phyloP scores from a whole-genome alignment of 2,329 filamentous ascomycete species.

The Diaporthe sp. region DNA sequence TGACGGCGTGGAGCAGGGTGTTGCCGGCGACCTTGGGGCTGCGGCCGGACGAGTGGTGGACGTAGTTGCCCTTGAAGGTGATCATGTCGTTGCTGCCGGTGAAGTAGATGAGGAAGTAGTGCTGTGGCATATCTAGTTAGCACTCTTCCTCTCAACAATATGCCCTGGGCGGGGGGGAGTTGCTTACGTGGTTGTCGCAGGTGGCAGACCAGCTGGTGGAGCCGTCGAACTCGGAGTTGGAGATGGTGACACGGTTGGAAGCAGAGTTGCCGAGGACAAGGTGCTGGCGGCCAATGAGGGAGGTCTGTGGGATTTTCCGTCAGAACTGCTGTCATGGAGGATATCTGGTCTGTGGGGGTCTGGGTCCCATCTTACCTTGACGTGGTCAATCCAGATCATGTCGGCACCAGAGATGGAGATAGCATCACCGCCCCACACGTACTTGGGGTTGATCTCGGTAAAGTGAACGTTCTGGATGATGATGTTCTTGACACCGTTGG shows the following conservation, averaged over 20 bases:
- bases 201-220: constrained; percentile 67
- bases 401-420: constrained; percentile 63
- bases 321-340: not conserved
- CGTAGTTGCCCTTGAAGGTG: constrained; percentile 73
- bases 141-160: no score
- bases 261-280: constrained; percentile 38
- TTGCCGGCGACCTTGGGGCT: constrained; percentile 70
- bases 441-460: constrained; percentile 68
- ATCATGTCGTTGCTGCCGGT: constrained; percentile 67
- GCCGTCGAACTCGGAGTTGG: constrained; percentile 73
- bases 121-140: constrained; percentile 43
- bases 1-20: constrained; percentile 70
- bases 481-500: constrained; percentile 64
- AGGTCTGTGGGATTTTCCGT: constrained; percentile 61
- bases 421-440: constrained; percentile 73
- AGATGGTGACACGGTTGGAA: constrained; percentile 68
- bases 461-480: constrained; percentile 73
- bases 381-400: constrained; percentile 42
- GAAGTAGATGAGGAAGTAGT: constrained; percentile 74
- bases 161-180: no score
- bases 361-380: constrained; percentile 23
- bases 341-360: not conserved
- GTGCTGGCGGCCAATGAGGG: constrained; percentile 72
- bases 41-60: constrained; percentile 71
- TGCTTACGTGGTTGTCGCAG: constrained; percentile 62